Evolutionary conservation across 2,329 filamentous ascomycete species (phyloP), one percentile per base, ranked within the genome.

Genomic region (Fusarium redolens): DNA sequence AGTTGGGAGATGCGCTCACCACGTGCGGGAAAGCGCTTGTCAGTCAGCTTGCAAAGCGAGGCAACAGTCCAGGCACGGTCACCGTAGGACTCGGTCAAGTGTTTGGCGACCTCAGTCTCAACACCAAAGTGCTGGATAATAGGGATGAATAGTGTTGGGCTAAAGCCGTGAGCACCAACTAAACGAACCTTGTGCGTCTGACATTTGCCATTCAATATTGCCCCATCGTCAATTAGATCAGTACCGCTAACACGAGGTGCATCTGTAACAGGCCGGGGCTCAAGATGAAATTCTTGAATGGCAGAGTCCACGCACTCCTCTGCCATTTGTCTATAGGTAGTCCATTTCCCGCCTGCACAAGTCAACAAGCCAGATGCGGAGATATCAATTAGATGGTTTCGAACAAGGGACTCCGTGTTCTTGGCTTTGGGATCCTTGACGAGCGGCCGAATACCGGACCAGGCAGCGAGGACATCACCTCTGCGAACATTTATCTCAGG

Each of bases 51-150:
- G 76, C 93, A 96, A 52, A 98, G 86, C 3, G 93, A 90, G 13
- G 93, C 95, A 28, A 98, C 94, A 20, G 92, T 92, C 95, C 95
- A 98, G 25, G 95, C 94, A 65, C 95, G 91, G 83, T 98, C 95
- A 74, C 96, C 95, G 80, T 98, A 98, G 63, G 93, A 93, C 79
- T 93, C 90, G 18, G 92, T 92, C 38, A 98, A 87, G 82, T 98
- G 95, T 84, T 94, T 93, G 48, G 95, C 95, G 25, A 98, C 93
- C 77, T 97, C 94, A 22, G 94, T 97, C 83, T 97, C 95, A 63
- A 98, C 85, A 71, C 94, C 94, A 79, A 94, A 97, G 84, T 97
- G 93, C 82, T 98, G 95, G 79, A 97, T 96, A 40, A 98, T 86
- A 82, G 96, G 95, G 86, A 98, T 97, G 85, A 97, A 97, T 30